phyloP scores from a whole-genome alignment of 495 filamentous ascomycete species.

The Letharia columbiana region DNA sequence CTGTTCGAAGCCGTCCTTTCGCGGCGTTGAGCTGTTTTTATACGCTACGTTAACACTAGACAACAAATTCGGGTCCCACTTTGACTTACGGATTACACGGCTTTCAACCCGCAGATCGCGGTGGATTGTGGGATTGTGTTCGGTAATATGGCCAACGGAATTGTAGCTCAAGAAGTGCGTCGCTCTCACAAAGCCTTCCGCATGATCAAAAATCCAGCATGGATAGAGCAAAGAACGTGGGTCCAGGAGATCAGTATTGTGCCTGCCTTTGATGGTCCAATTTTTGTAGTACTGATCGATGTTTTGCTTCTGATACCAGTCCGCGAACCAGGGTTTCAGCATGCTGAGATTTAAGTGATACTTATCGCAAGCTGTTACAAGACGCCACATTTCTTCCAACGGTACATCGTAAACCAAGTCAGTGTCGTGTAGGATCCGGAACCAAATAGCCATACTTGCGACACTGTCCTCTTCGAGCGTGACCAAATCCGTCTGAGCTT shows the following conservation, averaged over 20 bases:
- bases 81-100: slow-evolving; percentile 20
- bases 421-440: slow-evolving; percentile 6
- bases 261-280: background rate
- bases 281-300: background rate
- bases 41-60: background rate
- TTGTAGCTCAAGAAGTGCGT: slow-evolving; percentile 14
- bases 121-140: slow-evolving; percentile 12
- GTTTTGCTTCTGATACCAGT: slow-evolving; percentile 10
- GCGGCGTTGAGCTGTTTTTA: slow-evolving; percentile 30
- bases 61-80: background rate
- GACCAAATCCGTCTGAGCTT: background rate
- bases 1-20: slow-evolving; percentile 26
- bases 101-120: slow-evolving; percentile 11
- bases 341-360: slow-evolving; percentile 3
- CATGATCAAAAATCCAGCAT: slow-evolving; percentile 17
- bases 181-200: slow-evolving; percentile 11
- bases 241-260: background rate
- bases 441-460: slow-evolving; percentile 13
- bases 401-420: background rate
- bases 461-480: slow-evolving; percentile 1
- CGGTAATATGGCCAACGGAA: slow-evolving; percentile 4
- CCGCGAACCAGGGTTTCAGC: slow-evolving; percentile 17
- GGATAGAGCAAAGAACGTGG: slow-evolving; percentile 12
- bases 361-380: slow-evolving; percentile 5
- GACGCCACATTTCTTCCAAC: slow-evolving; percentile 14